Conservation (phyloP, 768 basidiomycete genomes). For the button mushroom (Agaricus bisporus) region DNA sequence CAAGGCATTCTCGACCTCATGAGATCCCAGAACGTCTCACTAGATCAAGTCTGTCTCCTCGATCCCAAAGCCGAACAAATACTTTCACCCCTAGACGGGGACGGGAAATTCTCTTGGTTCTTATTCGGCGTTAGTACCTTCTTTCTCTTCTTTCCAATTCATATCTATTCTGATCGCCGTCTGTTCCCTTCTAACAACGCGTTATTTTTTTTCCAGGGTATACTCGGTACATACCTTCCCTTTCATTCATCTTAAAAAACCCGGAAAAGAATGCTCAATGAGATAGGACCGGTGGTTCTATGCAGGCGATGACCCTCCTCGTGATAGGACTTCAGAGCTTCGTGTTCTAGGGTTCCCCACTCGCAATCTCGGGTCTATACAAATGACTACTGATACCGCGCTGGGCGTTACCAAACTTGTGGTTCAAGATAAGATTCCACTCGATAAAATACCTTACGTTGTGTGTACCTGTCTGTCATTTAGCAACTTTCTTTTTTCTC, state of each 20-base stretch:
- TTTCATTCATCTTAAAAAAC: background rate
- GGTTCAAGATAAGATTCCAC: constrained; percentile 65
- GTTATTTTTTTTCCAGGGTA: constrained; percentile 20
- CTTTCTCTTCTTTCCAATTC: background rate
- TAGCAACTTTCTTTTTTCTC: background rate
- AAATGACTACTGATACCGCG: constrained; percentile 99
- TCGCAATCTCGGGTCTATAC: constrained; percentile 78
- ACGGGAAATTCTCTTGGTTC: constrained; percentile 77
- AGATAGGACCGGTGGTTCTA: background rate
- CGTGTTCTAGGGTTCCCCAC: constrained; percentile 82
- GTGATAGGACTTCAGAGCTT: constrained; percentile 88
- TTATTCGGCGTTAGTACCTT: constrained; percentile 70
- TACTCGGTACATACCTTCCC: constrained; percentile 22
- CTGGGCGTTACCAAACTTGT: constrained; percentile 85
- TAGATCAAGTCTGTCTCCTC: constrained; percentile 79
- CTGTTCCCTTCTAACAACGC: background rate
- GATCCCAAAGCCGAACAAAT: constrained; percentile 78
- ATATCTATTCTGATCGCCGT: background rate
- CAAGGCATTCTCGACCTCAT: constrained; percentile 58
- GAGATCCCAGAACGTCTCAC: constrained; percentile 28
- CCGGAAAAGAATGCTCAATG: background rate
- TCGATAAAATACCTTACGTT: constrained; percentile 68
- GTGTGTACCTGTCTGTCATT: constrained; percentile 34
- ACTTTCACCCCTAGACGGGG: constrained; percentile 72
- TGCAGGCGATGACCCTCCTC: constrained; percentile 90